Evolutionary conservation across 805 yeast species (phyloP).

Genomic region (Sugiyamaella qingdaonensis): DNA sequence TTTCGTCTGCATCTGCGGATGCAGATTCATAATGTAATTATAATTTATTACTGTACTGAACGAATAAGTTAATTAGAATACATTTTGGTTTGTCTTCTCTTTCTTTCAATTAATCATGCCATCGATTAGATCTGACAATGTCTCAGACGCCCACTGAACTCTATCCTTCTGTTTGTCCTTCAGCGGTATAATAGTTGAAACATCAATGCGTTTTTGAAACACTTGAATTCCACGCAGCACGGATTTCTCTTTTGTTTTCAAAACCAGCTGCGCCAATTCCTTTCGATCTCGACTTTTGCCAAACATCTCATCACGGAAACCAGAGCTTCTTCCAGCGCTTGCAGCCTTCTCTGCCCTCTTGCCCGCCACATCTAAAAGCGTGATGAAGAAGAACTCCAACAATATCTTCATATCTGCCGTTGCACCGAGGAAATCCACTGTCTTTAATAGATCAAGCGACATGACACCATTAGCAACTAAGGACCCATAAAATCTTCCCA

Average conservation of each 20-base stretch:
- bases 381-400: conserved; percentile 66
- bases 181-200: conserved; percentile 44
- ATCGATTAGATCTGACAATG: conserved; percentile 50
- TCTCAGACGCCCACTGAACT: conserved; percentile 63
- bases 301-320: conserved; percentile 22
- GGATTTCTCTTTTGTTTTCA: conserved; percentile 55
- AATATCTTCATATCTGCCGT: conserved; percentile 60
- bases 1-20: not conserved
- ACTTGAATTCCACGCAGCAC: conserved; percentile 63
- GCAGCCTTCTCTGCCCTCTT: conserved; percentile 34
- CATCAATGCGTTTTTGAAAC: conserved; percentile 41
- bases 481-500: conserved; percentile 77
- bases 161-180: conserved; percentile 53
- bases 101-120: conserved; percentile 28
- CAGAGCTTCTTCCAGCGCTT: conserved; percentile 8
- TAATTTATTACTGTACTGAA: not conserved
- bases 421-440: conserved; percentile 67
- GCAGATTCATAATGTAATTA: not conserved
- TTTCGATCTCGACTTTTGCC: conserved; percentile 43
- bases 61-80: not conserved
- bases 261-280: conserved; percentile 44
- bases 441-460: conserved; percentile 67
- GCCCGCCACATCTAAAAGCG: conserved; percentile 58
- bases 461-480: conserved; percentile 70
- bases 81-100: too few relatives aligned